Evolutionary conservation across 176 grass and related monocot genomes (phyloP).

Genomic region (Oryza brachyantha): DNA sequence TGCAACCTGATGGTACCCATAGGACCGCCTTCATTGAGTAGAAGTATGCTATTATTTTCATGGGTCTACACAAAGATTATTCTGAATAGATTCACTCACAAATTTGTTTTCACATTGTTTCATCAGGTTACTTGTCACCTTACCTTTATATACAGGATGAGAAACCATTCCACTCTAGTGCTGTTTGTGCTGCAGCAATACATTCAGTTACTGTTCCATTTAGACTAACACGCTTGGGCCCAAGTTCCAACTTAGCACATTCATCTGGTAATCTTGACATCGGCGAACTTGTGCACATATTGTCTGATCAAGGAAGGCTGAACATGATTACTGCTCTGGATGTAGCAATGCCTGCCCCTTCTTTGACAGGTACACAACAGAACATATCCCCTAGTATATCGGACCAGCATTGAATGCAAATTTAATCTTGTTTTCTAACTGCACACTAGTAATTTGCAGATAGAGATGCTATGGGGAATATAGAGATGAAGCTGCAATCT

Average conservation of each 20-base stretch:
- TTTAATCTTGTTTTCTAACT: conserved; percentile 3
- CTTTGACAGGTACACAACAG: conserved; percentile 54
- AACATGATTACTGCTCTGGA: conserved; percentile 76
- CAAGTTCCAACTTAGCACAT: conserved; percentile 34
- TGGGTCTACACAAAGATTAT: background rate
- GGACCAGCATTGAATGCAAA: background rate
- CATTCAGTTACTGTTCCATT: conserved; percentile 75
- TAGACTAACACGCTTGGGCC: conserved; percentile 42
- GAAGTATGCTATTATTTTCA: conserved; percentile 32
- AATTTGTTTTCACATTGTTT: background rate
- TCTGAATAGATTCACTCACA: conserved; percentile 4
- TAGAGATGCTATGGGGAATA: conserved; percentile 39
- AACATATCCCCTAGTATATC: background rate
- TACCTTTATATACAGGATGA: conserved; percentile 66
- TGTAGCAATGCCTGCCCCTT: conserved; percentile 75
- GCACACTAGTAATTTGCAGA: conserved; percentile 28
- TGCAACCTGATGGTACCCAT: conserved; percentile 83
- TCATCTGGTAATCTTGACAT: conserved; percentile 61
- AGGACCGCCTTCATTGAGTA: conserved; percentile 80
- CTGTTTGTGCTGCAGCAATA: conserved; percentile 77
- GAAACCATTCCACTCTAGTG: conserved; percentile 76
- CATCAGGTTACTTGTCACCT: conserved; percentile 59
- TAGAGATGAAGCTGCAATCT: conserved; percentile 54
- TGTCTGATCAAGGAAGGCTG: conserved; percentile 75
- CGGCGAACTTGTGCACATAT: conserved; percentile 64